These are phyloP conservation scores for Nicotiana sylvestris DNA, from an alignment of 257 asterid species.

Conservation along the genomic window DNA sequence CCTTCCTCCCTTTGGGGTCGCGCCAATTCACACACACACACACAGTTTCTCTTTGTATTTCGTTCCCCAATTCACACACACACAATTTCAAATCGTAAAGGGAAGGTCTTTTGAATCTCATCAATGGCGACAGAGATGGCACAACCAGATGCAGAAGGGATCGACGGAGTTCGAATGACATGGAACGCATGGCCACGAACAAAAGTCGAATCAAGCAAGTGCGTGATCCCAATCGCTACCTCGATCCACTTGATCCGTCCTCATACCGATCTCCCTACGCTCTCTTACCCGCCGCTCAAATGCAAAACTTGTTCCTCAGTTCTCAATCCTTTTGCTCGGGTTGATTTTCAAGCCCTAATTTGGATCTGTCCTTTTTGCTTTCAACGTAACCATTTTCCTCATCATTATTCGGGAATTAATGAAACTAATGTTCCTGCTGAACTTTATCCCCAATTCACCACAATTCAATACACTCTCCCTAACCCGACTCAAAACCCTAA, in stretches of 20 bases:
- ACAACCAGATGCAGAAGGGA: slow-evolving; percentile 82
- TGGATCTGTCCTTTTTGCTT: slow-evolving; percentile 99
- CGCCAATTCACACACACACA: not conserved
- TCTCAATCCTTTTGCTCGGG: slow-evolving; percentile 71
- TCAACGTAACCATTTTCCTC: slow-evolving; percentile 83
- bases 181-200: slow-evolving; percentile 93
- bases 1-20: not conserved
- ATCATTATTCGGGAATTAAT: slow-evolving; percentile 53
- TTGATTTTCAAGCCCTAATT: slow-evolving; percentile 76
- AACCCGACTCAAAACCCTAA: slow-evolving; percentile 42
- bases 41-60: not conserved
- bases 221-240: slow-evolving; percentile 97
- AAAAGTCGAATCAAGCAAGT: slow-evolving; percentile 89
- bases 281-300: slow-evolving; percentile 70
- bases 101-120: not conserved
- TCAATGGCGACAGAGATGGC: slow-evolving; percentile 64
- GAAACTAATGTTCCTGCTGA: slow-evolving; percentile 84
- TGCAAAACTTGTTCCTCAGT: slow-evolving; percentile 89
- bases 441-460: slow-evolving; percentile 73
- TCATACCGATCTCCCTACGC: slow-evolving; percentile 62
- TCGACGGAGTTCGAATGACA: slow-evolving; percentile 92
- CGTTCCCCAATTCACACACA: not conserved
- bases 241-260: slow-evolving; percentile 90
- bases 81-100: not conserved
- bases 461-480: slow-evolving; percentile 56